phyloP scores from a whole-genome alignment of 2,329 filamentous ascomycete species.

The Onygenales sp. region DNA sequence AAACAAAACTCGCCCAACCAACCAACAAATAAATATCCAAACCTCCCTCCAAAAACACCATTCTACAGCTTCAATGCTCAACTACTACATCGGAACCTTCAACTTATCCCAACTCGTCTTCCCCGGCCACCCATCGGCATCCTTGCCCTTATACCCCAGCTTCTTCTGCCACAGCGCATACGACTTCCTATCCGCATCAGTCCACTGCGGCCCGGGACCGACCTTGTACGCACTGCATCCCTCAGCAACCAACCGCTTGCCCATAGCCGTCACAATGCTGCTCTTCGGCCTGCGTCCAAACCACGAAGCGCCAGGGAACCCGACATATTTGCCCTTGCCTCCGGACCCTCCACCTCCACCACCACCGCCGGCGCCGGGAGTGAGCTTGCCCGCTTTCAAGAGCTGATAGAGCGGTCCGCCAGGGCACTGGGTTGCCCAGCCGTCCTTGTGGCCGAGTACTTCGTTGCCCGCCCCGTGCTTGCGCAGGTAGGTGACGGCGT shows the following conservation, averaged over 20 bases:
- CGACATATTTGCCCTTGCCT: background rate
- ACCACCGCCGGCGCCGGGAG: background rate
- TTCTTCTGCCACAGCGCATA: conserved; percentile 4
- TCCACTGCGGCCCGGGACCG: conserved; percentile 1
- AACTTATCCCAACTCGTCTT: conserved; percentile 2
- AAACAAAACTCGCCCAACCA: no score
- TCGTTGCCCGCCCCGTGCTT: conserved; percentile 1
- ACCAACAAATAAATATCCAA: background rate
- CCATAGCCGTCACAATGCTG: conserved; percentile 2
- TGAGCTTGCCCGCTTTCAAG: conserved; percentile 3
- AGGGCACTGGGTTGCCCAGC: conserved; percentile 3
- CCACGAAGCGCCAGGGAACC: background rate
- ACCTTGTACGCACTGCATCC: conserved; percentile 3
- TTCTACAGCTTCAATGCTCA: background rate
- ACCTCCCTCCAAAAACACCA: background rate
- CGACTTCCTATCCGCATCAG: conserved; percentile 2
- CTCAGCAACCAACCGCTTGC: conserved; percentile 2
- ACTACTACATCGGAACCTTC: conserved; percentile 3
- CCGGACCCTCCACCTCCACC: background rate
- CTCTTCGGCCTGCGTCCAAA: conserved; percentile 1
- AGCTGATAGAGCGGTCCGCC: conserved; percentile 4
- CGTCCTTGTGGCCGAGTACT: conserved; percentile 3
- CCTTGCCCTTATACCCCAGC: conserved; percentile 1
- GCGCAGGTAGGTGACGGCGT: conserved; percentile 4
- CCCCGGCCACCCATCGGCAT: conserved; percentile 6